Conservation (phyloP, 2,329 filamentous ascomycete genomes). For the Trichoderma atroviride region DNA sequence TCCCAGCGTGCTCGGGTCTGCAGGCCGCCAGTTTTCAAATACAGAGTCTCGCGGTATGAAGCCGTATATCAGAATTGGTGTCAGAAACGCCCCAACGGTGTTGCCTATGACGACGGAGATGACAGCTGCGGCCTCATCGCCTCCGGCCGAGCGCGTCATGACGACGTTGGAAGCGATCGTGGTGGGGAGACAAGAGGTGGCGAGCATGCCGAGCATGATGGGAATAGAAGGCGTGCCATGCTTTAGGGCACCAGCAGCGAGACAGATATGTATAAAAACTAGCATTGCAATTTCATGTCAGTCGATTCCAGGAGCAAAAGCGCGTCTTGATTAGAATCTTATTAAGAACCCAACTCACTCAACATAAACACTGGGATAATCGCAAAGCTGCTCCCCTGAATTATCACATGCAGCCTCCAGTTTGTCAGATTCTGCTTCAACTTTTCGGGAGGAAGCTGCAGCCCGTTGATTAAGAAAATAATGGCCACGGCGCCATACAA, state of each 20-base stretch:
- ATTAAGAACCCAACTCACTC: constrained; percentile 40
- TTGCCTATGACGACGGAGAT: constrained; percentile 74
- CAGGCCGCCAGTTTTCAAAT: constrained; percentile 60
- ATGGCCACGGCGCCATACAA: constrained; percentile 69
- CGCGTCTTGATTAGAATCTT: neutral
- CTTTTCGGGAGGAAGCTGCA: constrained; percentile 66
- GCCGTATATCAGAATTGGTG: constrained; percentile 64
- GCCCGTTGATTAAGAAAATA: constrained; percentile 72
- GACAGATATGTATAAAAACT: constrained; percentile 52
- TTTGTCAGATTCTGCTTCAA: constrained; percentile 63
- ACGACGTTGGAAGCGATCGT: constrained; percentile 75
- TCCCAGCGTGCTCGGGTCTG: constrained; percentile 54
- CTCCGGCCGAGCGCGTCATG: constrained; percentile 70
- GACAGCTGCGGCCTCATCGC: constrained; percentile 66
- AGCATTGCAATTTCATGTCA: neutral
- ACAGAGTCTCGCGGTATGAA: constrained; percentile 57
- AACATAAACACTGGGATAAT: constrained; percentile 66
- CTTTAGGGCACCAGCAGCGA: constrained; percentile 50
- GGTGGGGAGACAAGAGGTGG: constrained; percentile 69
- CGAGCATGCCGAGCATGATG: constrained; percentile 68
- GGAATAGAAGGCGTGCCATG: constrained; percentile 63
- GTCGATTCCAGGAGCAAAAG: neutral
- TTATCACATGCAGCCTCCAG: constrained; percentile 68
- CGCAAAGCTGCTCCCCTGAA: constrained; percentile 68
- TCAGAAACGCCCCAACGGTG: constrained; percentile 67